phyloP scores from a whole-genome alignment of 176 grass and related monocot species.

The Paspalum vaginatum region DNA sequence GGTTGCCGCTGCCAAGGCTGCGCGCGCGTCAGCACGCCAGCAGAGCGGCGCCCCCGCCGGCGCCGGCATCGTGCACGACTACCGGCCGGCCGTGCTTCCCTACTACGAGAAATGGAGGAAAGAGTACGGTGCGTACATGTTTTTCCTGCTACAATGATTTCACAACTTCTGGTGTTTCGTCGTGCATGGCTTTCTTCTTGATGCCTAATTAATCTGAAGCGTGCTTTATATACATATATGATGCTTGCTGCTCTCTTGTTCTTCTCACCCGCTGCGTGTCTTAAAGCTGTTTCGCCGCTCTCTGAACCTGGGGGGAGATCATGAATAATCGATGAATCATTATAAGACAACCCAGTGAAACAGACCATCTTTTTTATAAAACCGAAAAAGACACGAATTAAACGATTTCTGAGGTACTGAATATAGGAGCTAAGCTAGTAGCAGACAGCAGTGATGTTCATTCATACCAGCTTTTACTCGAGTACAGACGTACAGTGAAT shows the following conservation, averaged over 20 bases:
- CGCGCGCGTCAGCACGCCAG: background rate
- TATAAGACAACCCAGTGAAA: background rate
- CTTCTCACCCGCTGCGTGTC: too few relatives aligned
- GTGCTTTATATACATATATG: too few relatives aligned
- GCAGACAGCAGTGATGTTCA: background rate
- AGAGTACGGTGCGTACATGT: slow-evolving; percentile 67
- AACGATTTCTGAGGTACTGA: too few relatives aligned
- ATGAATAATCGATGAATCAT: too few relatives aligned
- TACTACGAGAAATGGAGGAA: slow-evolving; percentile 95
- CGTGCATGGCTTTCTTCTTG: background rate
- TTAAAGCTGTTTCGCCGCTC: too few relatives aligned
- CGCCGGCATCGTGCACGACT: slow-evolving; percentile 69
- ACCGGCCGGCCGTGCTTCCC: slow-evolving; percentile 72
- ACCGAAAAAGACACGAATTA: too few relatives aligned
- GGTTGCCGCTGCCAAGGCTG: slow-evolving; percentile 27
- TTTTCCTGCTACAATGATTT: background rate
- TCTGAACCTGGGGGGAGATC: too few relatives aligned
- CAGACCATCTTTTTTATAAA: too few relatives aligned
- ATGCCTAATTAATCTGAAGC: background rate
- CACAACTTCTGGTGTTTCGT: background rate
- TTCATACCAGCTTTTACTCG: background rate
- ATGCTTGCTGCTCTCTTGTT: too few relatives aligned
- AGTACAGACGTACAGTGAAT: background rate
- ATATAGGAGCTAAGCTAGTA: background rate
- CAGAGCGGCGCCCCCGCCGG: background rate